Base-by-base conservation (phyloP, 306 rosid species). In the Prunus kanzakura region DNA sequence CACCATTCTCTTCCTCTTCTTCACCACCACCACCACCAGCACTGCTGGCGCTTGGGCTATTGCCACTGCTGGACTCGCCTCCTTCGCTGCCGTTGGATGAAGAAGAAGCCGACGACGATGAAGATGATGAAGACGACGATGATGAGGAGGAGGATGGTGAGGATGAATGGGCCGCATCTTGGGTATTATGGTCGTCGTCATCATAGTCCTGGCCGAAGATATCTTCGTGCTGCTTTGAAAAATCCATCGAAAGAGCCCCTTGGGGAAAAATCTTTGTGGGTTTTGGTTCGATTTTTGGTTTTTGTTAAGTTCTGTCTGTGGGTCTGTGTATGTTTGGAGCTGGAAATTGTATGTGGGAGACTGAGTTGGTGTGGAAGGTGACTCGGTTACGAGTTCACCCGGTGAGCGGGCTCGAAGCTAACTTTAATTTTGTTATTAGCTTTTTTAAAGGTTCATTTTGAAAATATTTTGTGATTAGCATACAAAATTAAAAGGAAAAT, bases 141-240 rank as follows among this genome's bases (percentile, higher is more conserved):
- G 76, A 27, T 8, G 90, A 86, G 3, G 96, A 85, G 0, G 95
- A 86, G 0, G 97, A 90, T 2, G 81, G 80, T 14, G 95, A 89
- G 1, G 95, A 79, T 1, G 97, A 92, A 78, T 71, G 89, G 82
- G 92, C 63, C 78, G 87, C 91, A 60, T 85, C 92, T 69, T 49
- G 82, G 56, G 73, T 70, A 29, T 41, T 71, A 27, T 4, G 76
- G 9, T 86, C 77, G 7, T 83, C 87, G 86, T 87, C 79, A 6
- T 74, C 86, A 73, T 38, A 74, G 73, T 84, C 93, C 69, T 88
- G 91, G 74, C 98, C 97, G 88, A 95, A 95, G 30, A 85, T 79
- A 41, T 85, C 86, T 23, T 86, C 85, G 73, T 87, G 89, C 61
- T 88, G 94, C 86, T 90, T 89, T n/a, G 89, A 32, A 69, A 86